These are phyloP conservation scores for Globisporangium spinosum DNA, from an alignment of 352 stramenopile species.

Conservation along the genomic window DNA sequence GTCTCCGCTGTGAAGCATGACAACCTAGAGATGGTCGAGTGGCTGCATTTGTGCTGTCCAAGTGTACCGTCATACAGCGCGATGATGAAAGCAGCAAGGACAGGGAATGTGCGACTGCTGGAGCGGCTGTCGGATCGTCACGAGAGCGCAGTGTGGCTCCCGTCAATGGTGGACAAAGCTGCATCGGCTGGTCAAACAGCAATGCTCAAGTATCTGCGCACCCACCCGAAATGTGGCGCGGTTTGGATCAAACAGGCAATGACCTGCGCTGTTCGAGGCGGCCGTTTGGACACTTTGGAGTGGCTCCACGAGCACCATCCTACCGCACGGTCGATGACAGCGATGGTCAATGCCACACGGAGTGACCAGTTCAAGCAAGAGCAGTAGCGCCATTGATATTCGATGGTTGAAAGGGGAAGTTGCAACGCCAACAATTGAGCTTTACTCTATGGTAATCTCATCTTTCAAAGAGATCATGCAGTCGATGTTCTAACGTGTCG, in stretches of 20 bases:
- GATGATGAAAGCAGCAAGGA: background rate
- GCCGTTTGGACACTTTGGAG: background rate
- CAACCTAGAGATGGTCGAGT: background rate
- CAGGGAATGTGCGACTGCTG: background rate
- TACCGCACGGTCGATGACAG: too few species aligned
- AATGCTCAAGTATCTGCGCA: too few species aligned
- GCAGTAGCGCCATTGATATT: too few species aligned
- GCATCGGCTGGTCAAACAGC: too few species aligned
- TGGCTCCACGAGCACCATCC: background rate
- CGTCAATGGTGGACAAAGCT: too few species aligned
- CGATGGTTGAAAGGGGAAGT: too few species aligned
- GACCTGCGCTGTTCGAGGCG: background rate
- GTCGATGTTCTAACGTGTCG: background rate
- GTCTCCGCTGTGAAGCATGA: background rate
- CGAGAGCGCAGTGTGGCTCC: too few species aligned
- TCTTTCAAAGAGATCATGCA: background rate
- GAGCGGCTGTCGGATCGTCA: background rate
- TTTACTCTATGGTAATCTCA: background rate
- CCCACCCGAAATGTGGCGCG: too few species aligned
- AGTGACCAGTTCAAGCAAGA: too few species aligned
- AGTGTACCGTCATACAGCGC: background rate
- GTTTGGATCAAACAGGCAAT: background rate
- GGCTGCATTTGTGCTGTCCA: background rate
- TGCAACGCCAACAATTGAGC: too few species aligned
- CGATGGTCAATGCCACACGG: too few species aligned